A percentile compares a stretch with the other conserved stretches of the same genome.
phyloP scores from a whole-genome alignment of 2,329 filamentous ascomycete genomes.

The Berkeleyomyces basicola region DNA sequence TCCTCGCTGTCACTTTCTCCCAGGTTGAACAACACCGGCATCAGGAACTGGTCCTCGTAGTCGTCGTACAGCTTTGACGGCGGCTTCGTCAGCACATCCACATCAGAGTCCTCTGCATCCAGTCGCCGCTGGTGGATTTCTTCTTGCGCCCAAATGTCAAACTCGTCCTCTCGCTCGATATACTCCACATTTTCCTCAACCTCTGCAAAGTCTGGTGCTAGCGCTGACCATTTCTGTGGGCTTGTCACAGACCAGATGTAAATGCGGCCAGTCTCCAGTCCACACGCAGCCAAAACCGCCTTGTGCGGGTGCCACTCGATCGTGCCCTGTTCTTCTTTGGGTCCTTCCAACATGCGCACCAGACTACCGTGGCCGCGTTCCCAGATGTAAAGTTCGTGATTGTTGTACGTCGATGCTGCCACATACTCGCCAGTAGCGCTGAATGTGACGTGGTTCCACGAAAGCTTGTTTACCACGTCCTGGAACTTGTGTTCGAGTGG shows the following conservation, averaged over 20 bases:
- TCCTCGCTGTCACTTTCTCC: conserved; percentile 93
- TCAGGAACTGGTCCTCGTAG: conserved; percentile 52
- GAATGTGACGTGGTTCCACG: conserved; percentile 96
- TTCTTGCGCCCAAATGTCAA: conserved; percentile 90
- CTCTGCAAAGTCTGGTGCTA: conserved; percentile 92
- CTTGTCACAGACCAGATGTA: conserved; percentile 94
- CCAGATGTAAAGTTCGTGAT: conserved; percentile 97
- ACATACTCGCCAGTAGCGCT: conserved; percentile 91
- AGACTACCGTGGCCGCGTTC: conserved; percentile 84
- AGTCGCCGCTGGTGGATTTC: conserved; percentile 83
- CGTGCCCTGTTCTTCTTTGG: conserved; percentile 87
- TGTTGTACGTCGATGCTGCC: conserved; percentile 91
- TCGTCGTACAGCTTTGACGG: conserved; percentile 44
- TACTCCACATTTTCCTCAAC: conserved; percentile 98
- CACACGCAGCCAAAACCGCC: conserved; percentile 77
- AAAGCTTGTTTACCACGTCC: conserved; percentile 85
- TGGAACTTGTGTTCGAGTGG: conserved; percentile 97
- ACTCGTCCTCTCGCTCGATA: conserved; percentile 88
- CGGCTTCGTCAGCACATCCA: conserved; percentile 74
- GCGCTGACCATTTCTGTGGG: conserved; percentile 90
- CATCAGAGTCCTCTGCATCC: conserved; percentile 81
- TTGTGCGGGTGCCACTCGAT: conserved; percentile 93
- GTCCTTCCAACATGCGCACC: conserved; percentile 91
- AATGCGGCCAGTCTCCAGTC: conserved; percentile 80
- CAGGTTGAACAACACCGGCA: conserved; percentile 87